Evolutionary conservation across 1,284 basidiomycete species (phyloP), one percentile per base, ranked within the genome.

Genomic region (Inonotus obliquus): DNA sequence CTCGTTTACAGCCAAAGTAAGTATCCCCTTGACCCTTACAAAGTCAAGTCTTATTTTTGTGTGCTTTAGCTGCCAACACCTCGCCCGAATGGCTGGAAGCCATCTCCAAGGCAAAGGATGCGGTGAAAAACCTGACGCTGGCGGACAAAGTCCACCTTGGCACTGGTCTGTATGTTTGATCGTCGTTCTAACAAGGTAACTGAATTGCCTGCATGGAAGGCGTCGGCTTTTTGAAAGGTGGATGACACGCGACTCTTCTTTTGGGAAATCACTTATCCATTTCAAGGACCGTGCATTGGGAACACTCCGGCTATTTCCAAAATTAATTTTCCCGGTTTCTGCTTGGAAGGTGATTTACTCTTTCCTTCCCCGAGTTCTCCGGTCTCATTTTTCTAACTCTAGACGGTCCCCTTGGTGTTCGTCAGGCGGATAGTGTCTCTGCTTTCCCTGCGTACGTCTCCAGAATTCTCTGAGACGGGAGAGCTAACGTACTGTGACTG

Each of bases 271-370:
- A 7, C n/a, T 37, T n/a, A 7, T 2, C 13, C 25, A 10, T 5
- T 13, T 6, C 23, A 49, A 81, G 81, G 81, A 23, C 74, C 82
- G 63, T 90, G 87, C 67, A 81, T 89, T 49, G 89, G 88, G 9
- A 90, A 89, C 71, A 89, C 80, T 2, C 79, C 80, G 5, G 72
- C 84, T 5, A 81, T 91, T 51, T 76, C 82, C 0, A 77, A 79
- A 1, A 82, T 86, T 62, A 77, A 77, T 45, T 92, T 88, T 73
- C 79, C 80, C 1, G 89, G 89, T 0, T 75, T 92, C 27, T 93
- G 90, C 70, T 75, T 92, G 3, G 75, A 85, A 74, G 82, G 82
- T 81, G 27, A n/a, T 25, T 35, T 32, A 35, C n/a, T 58, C 19
- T n/a, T n/a, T n/a, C n/a, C n/a, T n/a, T n/a, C n/a, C n/a, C n/a